Conservation (phyloP, 129 eudicot genomes). For the Ambrosia trifida region DNA sequence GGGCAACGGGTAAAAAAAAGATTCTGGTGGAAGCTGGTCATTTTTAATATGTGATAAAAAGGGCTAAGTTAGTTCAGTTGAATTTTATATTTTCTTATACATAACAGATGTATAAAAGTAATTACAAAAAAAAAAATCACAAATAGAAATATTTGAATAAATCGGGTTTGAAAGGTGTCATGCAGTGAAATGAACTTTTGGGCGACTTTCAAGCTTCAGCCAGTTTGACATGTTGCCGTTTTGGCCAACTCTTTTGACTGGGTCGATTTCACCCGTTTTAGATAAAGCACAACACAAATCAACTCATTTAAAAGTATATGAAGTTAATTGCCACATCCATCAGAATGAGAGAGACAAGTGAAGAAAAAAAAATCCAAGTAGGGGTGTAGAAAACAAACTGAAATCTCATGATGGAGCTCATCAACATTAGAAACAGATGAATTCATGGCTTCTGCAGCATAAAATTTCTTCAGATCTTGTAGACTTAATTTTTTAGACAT, state of each 20-base stretch:
- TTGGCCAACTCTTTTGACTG: background rate
- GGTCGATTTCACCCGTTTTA: background rate
- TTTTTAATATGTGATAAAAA: too few species aligned
- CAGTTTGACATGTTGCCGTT: background rate
- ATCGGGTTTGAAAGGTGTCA: background rate
- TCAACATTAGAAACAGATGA: conserved; percentile 59
- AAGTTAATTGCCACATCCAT: conserved; percentile 1
- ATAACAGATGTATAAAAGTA: background rate
- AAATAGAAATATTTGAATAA: background rate
- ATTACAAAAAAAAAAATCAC: background rate
- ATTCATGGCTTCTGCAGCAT: conserved; percentile 50
- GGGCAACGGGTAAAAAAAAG: conserved; percentile 1
- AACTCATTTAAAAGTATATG: background rate
- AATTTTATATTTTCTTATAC: background rate
- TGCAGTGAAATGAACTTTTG: background rate
- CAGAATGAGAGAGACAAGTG: background rate
- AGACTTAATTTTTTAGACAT: conserved; percentile 50
- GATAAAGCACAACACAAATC: background rate
- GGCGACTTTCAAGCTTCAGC: background rate
- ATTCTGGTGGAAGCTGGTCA: background rate
- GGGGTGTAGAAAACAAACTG: conserved; percentile 50
- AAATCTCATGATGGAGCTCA: conserved; percentile 66
- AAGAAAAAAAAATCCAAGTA: background rate
- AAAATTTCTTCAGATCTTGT: conserved; percentile 56
- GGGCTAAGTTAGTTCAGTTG: background rate